phyloP scores from a whole-genome alignment of 768 basidiomycete species.

The Mrakia gelida region DNA sequence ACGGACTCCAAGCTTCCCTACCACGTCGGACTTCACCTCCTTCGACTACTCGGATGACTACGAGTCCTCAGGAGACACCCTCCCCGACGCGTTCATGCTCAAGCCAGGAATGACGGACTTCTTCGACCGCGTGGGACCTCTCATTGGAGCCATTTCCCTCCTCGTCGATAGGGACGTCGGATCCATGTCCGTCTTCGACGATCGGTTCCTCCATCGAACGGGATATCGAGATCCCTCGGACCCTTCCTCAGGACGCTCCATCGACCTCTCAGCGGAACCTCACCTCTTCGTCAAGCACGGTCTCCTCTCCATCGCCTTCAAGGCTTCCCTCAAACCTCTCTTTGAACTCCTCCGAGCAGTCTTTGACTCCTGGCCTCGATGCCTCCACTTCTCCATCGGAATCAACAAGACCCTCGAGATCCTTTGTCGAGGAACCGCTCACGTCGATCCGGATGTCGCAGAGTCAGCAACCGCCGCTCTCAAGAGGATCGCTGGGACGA shows the following conservation, averaged over 20 bases:
- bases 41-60: constrained; percentile 59
- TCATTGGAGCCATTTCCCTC: constrained; percentile 57
- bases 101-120: constrained; percentile 70
- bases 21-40: constrained; percentile 61
- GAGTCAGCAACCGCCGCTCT: constrained; percentile 66
- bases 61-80: constrained; percentile 42
- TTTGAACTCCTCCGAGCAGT: constrained; percentile 69
- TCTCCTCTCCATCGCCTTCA: constrained; percentile 64
- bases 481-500: constrained; percentile 60
- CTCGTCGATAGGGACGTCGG: constrained; percentile 64
- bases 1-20: constrained; percentile 70
- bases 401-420: constrained; percentile 66
- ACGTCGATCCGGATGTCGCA: constrained; percentile 70
- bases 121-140: constrained; percentile 59
- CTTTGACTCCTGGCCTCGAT: constrained; percentile 81
- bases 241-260: neutral
- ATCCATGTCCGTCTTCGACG: constrained; percentile 75
- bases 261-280: constrained; percentile 40
- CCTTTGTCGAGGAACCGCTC: constrained; percentile 74
- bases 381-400: constrained; percentile 50
- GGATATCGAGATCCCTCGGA: constrained; percentile 1
- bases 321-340: constrained; percentile 56
- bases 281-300: constrained; percentile 19
- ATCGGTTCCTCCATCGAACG: constrained; percentile 51
- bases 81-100: constrained; percentile 55